Conservation (phyloP, 306 rosid genomes). For the Trifolium pratense region DNA sequence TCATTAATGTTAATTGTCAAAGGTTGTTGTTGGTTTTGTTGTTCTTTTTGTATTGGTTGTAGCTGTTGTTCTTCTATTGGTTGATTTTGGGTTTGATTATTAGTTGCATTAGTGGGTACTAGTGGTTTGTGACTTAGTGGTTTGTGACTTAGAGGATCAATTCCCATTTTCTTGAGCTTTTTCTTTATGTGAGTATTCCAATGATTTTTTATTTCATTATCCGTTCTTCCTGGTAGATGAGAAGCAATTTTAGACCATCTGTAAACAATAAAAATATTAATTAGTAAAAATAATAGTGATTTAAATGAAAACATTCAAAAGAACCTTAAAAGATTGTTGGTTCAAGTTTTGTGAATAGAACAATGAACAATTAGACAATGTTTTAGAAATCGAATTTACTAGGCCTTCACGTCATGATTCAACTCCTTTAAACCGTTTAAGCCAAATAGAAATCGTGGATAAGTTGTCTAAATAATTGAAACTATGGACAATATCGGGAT, state of each 20-base stretch:
- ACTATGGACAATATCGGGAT: too few relatives aligned
- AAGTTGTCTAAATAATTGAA: too few relatives aligned
- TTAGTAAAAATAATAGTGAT: background rate
- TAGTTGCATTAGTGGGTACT: conserved; percentile 35
- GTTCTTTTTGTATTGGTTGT: conserved; percentile 25
- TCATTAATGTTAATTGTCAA: conserved; percentile 22
- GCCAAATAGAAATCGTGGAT: too few relatives aligned
- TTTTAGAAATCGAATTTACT: too few relatives aligned
- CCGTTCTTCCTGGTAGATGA: conserved; percentile 89
- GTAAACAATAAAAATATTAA: background rate
- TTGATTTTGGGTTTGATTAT: conserved; percentile 49
- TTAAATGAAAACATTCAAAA: background rate
- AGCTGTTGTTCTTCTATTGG: conserved; percentile 18
- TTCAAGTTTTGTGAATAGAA: background rate
- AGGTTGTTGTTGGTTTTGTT: conserved; percentile 35
- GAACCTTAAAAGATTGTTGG: too few relatives aligned
- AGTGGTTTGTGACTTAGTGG: conserved; percentile 73
- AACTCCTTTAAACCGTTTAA: too few relatives aligned
- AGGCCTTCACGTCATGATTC: too few relatives aligned
- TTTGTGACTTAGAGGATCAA: conserved; percentile 80
- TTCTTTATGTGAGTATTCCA: conserved; percentile 95
- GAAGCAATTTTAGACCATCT: conserved; percentile 95
- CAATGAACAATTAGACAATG: background rate
- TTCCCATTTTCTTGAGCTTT: conserved; percentile 79
- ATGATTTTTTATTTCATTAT: conserved; percentile 83